Conservation (phyloP, 2,329 filamentous ascomycete species). For the Cladophialophora psammophila region DNA sequence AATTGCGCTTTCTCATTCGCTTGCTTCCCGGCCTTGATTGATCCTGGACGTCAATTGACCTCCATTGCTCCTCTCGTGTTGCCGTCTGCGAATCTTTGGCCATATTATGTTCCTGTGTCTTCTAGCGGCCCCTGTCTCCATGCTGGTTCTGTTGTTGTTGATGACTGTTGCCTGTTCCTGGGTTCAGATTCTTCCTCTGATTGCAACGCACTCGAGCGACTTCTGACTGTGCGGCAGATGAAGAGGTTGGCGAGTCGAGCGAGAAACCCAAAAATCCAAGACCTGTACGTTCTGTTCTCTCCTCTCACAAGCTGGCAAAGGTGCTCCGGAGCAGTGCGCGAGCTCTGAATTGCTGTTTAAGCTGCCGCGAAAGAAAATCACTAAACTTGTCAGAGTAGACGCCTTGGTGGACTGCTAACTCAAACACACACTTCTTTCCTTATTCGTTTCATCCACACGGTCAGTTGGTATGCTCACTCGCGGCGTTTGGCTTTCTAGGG, state of each 20-base stretch:
- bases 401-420: not conserved
- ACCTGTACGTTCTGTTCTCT: not conserved
- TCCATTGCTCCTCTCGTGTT: not conserved
- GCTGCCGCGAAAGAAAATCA: not conserved
- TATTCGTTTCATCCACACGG: not conserved
- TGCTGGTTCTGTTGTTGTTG: not conserved
- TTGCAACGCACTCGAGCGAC: not conserved
- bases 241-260: not conserved
- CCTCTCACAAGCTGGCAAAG: not conserved
- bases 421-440: not conserved
- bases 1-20: not conserved
- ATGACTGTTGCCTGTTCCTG: not conserved
- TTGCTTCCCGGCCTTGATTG: not conserved
- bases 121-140: not conserved
- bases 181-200: not conserved
- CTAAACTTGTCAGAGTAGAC: not conserved
- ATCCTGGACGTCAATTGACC: not conserved
- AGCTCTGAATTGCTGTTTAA: not conserved
- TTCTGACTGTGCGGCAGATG: not conserved
- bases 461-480: constrained; percentile 4
- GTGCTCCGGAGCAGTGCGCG: not conserved
- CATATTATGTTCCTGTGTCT: not conserved
- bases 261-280: not conserved
- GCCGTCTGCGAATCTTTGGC: not conserved
- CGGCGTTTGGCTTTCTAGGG: not conserved